These are phyloP conservation scores for Boletus vermiculosoides DNA, from an alignment of 768 basidiomycete genomes.

Conservation along the genomic window DNA sequence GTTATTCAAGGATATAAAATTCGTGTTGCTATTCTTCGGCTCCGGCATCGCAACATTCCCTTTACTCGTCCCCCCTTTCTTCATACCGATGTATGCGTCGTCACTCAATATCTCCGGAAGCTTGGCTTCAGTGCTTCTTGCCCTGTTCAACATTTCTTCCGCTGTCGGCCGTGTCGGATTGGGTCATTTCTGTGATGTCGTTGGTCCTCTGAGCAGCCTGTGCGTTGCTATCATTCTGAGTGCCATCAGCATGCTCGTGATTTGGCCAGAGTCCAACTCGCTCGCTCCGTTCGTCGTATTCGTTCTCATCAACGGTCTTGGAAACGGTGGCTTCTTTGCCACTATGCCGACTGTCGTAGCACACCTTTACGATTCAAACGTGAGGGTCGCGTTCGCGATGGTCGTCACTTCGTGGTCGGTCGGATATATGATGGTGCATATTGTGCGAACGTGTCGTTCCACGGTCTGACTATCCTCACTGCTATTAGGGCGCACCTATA, in stretches of 20 bases:
- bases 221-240: not conserved
- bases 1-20: not conserved
- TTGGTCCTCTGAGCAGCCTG: not conserved
- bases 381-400: constrained; percentile 36
- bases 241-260: not conserved
- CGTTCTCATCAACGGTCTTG: constrained; percentile 28
- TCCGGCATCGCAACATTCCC: constrained; percentile 37
- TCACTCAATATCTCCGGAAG: not conserved
- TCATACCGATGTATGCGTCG: constrained; percentile 34
- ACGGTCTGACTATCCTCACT: not conserved
- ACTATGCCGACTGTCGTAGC: constrained; percentile 34
- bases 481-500: constrained; percentile 28
- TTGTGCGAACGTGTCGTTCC: not conserved
- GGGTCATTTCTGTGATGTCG: not conserved
- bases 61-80: constrained; percentile 35
- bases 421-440: constrained; percentile 28
- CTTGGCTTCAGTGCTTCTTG: not conserved
- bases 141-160: not conserved
- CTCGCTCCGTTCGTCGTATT: constrained; percentile 22
- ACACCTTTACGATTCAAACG: constrained; percentile 30
- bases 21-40: constrained; percentile 30
- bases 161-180: not conserved
- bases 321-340: constrained; percentile 36
- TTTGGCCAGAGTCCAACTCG: not conserved
- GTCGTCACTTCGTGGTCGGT: constrained; percentile 32